Evolutionary conservation across 495 filamentous ascomycete genomes (phyloP), one percentile per base, ranked within the genome.

Genomic region (Neurospora tetrasperma): DNA sequence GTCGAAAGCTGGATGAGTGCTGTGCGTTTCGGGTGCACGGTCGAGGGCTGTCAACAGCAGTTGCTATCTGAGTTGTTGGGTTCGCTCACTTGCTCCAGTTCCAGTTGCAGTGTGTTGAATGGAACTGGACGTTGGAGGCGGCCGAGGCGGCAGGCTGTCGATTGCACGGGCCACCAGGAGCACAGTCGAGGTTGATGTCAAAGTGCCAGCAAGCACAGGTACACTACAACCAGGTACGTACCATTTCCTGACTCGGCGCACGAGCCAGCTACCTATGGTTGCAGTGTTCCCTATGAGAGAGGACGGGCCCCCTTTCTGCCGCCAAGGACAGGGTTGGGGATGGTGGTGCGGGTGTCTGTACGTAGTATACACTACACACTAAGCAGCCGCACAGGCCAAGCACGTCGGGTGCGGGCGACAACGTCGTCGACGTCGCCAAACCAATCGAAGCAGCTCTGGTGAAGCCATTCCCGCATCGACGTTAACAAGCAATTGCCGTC

Each of bases 401-500:
- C 54, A 62, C 23, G 54, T 62, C 54, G 54, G 23, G 54, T 62
- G 54, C 54, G 54, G 54, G 54, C 54, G 23, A 62, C 23, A 62
- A 35, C 12, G 54, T 62, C 54, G 54, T 8, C 38, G 42, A 71
- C 43, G 42, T 71, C 70, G 27, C 70, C 40, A 71, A 54, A 54
- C 54, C 44, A 71, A 68, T 31, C n/a, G 31, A 44, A 14, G 35
- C 48, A 11, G 48, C 23, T 59, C 48, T 59, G 54, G 54, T 62
- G 23, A 62, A 62, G 54, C 54, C 54, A 62, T 62, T 62, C 54
- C 54, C 54, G 54, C 42, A 72, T 71, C 73, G 73, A 43, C 71
- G 59, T 69, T 73, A 74, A 76, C 75, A 71, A 78, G 72, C 73
- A 75, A 75, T 74, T 74, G 71, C 77, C 77, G 76, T 72, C 73